Evolutionary conservation across 2,329 filamentous ascomycete genomes (phyloP), one percentile per base, ranked within the genome.

Genomic region (Sporothrix curviconia): DNA sequence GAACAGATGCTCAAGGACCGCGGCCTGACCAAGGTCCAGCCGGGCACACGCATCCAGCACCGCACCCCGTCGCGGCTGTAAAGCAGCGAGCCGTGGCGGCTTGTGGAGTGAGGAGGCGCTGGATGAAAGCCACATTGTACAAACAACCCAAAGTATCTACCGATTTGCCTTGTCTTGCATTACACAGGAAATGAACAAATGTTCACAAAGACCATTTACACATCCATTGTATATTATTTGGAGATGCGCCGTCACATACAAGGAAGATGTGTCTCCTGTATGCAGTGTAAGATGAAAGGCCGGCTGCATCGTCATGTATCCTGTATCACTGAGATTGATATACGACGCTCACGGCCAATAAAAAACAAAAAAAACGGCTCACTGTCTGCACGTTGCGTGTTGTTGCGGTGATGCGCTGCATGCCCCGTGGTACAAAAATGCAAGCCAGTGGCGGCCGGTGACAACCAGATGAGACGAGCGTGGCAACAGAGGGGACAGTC

Each of bases 1-100:
- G 81, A 82, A 65, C 76, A 85, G 74, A 66, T 92, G 70, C 77
- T 90, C 68, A 80, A 76, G 69, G 71, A 83, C 70, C 83, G 85
- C 67, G 72, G 72, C 12, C 67, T 77, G 11, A 65, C 70, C 67
- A 71, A 67, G 58, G 68, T 68, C 43, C 72, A 84, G 69, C 76
- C 80, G 15, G 81, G 81, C 28, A 69, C 76, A 25, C 77, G 73
- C 62, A 83, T 84, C 62, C 32, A 56, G 69, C 59, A 64, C 72
- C 65, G 51, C 44, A 39, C 30, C n/a, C 15, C 3, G 53, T 66
- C 75, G 37, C 79, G 76, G 69, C 64, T 81, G 64, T 81, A 72
- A 66, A 52, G 39, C 43, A 22, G 49, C 37, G 49, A 52, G 22
- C 4, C 11, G 37, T 9, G 1, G 17, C 6, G 3, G 2, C 25